Percentiles rank a stretch among this genome's conserved stretches.
phyloP scores from a whole-genome alignment of 1,139 yeast genomes.

The Geotrichum siamense region DNA sequence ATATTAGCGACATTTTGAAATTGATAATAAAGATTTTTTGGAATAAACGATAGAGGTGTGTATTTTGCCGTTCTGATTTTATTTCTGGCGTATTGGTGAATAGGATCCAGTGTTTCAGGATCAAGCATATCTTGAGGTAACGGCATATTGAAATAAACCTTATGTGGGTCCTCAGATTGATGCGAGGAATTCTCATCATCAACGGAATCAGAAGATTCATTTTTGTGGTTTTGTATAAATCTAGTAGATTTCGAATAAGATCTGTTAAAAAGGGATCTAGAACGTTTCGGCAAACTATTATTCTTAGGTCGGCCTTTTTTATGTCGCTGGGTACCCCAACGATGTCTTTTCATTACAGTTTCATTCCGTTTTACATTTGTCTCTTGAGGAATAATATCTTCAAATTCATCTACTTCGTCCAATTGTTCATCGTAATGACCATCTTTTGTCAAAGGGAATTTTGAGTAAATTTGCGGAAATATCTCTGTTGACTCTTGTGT shows the following conservation, averaged over 20 bases:
- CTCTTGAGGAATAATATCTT: no score
- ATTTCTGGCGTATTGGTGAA: slow-evolving; percentile 61
- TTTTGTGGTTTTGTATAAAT: slow-evolving; percentile 1
- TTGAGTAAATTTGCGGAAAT: neutral
- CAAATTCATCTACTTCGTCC: neutral
- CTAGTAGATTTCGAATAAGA: slow-evolving; percentile 6
- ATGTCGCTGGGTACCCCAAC: slow-evolving; percentile 89
- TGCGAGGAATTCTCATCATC: neutral
- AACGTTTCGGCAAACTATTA: slow-evolving; percentile 23
- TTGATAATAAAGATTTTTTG: slow-evolving; percentile 73
- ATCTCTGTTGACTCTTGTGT: neutral
- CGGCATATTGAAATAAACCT: slow-evolving; percentile 57
- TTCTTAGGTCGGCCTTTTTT: slow-evolving; percentile 56
- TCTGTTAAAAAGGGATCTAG: slow-evolving; percentile 24
- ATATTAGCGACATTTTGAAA: slow-evolving; percentile 85
- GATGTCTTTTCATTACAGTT: slow-evolving; percentile 55
- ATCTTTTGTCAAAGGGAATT: slow-evolving; percentile 3
- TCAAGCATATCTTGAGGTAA: slow-evolving; percentile 59
- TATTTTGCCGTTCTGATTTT: slow-evolving; percentile 94
- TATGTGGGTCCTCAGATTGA: slow-evolving; percentile 32
- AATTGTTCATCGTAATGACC: slow-evolving; percentile 13
- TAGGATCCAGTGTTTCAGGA: slow-evolving; percentile 53
- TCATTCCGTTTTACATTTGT: no score
- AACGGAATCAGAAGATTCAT: slow-evolving; percentile 1
- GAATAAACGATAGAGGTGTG: slow-evolving; percentile 81